Evolutionary conservation across 192 early-diverging fungal genomes (phyloP).

Genomic region (Backusella morwellensis): DNA sequence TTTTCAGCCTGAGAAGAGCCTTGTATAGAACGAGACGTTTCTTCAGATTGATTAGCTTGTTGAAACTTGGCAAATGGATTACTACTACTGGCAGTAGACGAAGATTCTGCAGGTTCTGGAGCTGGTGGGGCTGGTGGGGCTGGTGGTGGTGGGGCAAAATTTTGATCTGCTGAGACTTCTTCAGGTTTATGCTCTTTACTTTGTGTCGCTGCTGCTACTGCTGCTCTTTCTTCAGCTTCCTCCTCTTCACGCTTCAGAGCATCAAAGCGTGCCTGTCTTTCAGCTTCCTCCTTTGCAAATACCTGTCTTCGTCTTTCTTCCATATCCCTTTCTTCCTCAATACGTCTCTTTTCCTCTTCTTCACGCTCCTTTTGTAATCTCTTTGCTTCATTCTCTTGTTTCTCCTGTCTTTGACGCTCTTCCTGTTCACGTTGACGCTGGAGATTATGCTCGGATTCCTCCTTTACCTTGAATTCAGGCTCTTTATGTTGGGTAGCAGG

Average conservation of each 20-base stretch:
- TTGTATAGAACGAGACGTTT: background rate
- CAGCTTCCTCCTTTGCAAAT: slow-evolving; percentile 14
- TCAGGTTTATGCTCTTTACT: slow-evolving; percentile 12
- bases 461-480: slow-evolving; percentile 25
- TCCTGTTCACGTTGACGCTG: background rate
- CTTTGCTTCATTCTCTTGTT: slow-evolving; percentile 15
- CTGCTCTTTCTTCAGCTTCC: background rate
- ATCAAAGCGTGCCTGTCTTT: slow-evolving; percentile 15
- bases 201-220: background rate
- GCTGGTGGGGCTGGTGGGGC: background rate
- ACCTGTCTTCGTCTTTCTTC: slow-evolving; percentile 18
- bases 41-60: background rate
- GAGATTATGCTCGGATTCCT: slow-evolving; percentile 9
- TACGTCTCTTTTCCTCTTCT: slow-evolving; percentile 20
- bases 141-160: slow-evolving; percentile 11
- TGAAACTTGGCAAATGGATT: slow-evolving; percentile 40
- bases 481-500: slow-evolving; percentile 34
- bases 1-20: slow-evolving; percentile 11
- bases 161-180: background rate
- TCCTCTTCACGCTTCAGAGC: slow-evolving; percentile 13
- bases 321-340: slow-evolving; percentile 6
- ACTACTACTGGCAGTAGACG: slow-evolving; percentile 10
- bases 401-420: slow-evolving; percentile 14
- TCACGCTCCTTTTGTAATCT: background rate
- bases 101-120: background rate